phyloP scores from a whole-genome alignment of 805 yeast species.

The Blastobotrys mokoenaii region DNA sequence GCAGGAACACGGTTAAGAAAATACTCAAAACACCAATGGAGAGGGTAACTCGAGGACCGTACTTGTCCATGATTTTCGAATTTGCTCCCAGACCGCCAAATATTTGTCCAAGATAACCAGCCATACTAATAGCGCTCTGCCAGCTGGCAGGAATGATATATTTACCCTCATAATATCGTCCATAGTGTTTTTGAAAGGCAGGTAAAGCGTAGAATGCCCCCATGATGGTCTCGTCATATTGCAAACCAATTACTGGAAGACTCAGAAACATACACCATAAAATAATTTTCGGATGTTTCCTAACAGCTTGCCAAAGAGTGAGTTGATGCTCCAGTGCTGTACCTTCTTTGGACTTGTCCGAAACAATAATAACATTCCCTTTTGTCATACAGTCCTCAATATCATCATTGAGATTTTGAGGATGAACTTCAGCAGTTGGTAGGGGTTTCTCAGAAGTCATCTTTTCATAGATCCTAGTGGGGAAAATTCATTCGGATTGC shows the following conservation, averaged over 20 bases:
- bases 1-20: constrained; percentile 29
- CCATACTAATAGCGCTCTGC: constrained; percentile 19
- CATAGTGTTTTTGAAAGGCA: constrained; percentile 35
- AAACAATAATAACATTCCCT: constrained; percentile 16
- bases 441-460: no score
- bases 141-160: constrained; percentile 16
- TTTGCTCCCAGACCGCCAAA: constrained; percentile 41
- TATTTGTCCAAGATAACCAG: constrained; percentile 32
- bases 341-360: constrained; percentile 10
- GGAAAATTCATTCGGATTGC: no score
- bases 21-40: constrained; percentile 29
- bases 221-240: constrained; percentile 37
- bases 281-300: constrained; percentile 29
- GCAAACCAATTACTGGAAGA: constrained; percentile 40
- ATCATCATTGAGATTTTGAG: neutral
- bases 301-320: constrained; percentile 28
- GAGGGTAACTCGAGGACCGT: constrained; percentile 39
- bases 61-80: constrained; percentile 36
- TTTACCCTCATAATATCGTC: constrained; percentile 17
- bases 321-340: constrained; percentile 19
- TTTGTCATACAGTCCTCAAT: neutral
- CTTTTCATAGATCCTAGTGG: no score
- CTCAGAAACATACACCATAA: constrained; percentile 39
- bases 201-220: constrained; percentile 38
- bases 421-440: no score